phyloP scores from a whole-genome alignment of 441 rosid species.

The Gossypium trilobum region DNA sequence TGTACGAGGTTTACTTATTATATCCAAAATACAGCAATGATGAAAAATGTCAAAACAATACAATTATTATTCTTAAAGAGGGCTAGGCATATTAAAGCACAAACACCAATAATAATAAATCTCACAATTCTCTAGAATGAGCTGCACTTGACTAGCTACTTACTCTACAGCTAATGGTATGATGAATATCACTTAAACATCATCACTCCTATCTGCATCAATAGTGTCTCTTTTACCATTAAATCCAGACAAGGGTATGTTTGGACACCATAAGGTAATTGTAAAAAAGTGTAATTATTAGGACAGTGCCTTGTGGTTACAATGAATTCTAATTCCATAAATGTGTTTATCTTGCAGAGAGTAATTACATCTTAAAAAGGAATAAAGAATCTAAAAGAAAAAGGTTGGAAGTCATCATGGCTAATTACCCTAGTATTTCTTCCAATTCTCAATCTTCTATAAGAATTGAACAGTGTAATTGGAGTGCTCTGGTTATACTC shows the following conservation, averaged over 20 bases:
- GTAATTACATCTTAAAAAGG: too few species aligned
- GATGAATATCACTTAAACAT: not conserved
- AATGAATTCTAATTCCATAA: too few species aligned
- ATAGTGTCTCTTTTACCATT: not conserved
- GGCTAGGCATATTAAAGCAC: not conserved
- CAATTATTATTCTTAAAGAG: not conserved
- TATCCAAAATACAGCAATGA: not conserved
- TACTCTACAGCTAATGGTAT: not conserved
- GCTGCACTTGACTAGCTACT: not conserved
- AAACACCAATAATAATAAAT: not conserved
- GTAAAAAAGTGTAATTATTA: too few species aligned
- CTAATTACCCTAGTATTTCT: too few species aligned
- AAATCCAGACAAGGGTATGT: not conserved
- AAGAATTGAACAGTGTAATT: too few species aligned
- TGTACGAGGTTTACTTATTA: not conserved
- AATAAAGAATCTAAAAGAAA: too few species aligned
- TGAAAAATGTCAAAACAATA: not conserved
- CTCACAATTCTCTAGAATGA: not conserved
- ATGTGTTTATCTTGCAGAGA: too few species aligned
- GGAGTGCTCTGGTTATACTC: too few species aligned
- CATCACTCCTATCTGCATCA: not conserved
- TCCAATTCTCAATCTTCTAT: too few species aligned
- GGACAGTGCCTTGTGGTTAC: too few species aligned
- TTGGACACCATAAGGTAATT: too few species aligned
- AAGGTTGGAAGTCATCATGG: too few species aligned